Evolutionary conservation across 2,329 filamentous ascomycete genomes (phyloP), one percentile per base, ranked within the genome.

Genomic region (Hirsutella rhossiliensis): DNA sequence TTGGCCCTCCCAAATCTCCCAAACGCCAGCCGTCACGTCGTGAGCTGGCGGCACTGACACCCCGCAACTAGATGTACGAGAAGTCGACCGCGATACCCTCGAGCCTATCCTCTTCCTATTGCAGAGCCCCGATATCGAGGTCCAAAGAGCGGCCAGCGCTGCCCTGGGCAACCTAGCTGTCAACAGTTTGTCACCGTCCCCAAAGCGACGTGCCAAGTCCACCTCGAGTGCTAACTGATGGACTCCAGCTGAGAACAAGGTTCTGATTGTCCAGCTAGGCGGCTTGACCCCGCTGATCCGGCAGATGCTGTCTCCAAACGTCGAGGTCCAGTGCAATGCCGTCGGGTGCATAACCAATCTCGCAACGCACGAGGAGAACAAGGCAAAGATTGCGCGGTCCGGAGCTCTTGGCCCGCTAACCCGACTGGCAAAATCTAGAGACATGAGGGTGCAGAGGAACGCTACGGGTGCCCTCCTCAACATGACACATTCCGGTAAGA

Each of bases 291-390:
- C 92, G 43, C 75, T 98, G 47, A 98, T 97, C 65, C 84, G 87
- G 52, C 92, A 98, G 67, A 98, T 98, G 92, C 87, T 94, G 68
- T 97, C 90, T 45, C 78, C 84, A 40, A 98, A 98, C 56, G 92
- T 98, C 54, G 92, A 98, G 63, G 92, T 98, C 23, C 92, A 98
- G 66, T 98, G 92, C 72, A 98, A 98, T 64, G 92, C 92, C 38
- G 92, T 98, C 48, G 92, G 92, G 42, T 98, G 92, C 69, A 98
- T 98, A 63, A 98, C 92, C 39, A 98, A 98, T 61, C 69, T 98
- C 45, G 92, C 92, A 44, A 98, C 92, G 3, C 92, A 98, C 59
- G 92, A 98, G 67, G 92, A 97, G 55, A 98, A 98, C 70, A 98
- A 98, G 69, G 89, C 92, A 46, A 96, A 94, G 69, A 98, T 98